Evolutionary conservation across 768 basidiomycete genomes (phyloP).

Genomic region (Amanita muscaria): DNA sequence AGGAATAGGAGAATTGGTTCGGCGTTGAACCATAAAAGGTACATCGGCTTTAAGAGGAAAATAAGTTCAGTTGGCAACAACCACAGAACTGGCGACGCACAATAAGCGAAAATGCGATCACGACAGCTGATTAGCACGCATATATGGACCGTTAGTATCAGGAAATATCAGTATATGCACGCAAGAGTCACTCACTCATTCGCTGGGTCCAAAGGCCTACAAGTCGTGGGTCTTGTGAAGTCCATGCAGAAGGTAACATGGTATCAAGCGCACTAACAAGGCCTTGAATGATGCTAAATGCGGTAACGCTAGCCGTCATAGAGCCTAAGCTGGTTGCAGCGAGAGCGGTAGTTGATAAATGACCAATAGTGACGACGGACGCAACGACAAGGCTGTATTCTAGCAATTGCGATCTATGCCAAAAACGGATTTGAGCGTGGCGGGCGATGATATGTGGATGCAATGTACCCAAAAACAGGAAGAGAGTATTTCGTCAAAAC

Average conservation of each 20-base stretch:
- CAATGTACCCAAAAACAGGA: no score
- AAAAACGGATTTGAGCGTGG: conserved; percentile 41
- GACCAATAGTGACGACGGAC: conserved; percentile 82
- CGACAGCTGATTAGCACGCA: no score
- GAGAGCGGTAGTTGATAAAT: conserved; percentile 81
- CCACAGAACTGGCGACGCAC: conserved; percentile 33
- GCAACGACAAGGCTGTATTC: conserved; percentile 84
- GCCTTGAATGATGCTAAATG: no score
- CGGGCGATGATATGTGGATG: no score
- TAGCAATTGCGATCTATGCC: no score
- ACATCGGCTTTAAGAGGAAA: conserved; percentile 34
- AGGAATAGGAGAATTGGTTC: conserved; percentile 78
- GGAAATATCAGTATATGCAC: not conserved
- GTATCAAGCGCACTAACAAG: no score
- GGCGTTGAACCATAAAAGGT: conserved; percentile 72
- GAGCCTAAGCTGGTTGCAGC: conserved; percentile 84
- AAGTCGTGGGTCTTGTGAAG: no score
- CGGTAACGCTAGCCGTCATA: no score
- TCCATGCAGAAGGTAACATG: no score
- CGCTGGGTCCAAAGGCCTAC: conserved; percentile 89
- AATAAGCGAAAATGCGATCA: conserved; percentile 47
- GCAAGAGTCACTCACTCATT: conserved; percentile 57
- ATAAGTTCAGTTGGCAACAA: conserved; percentile 17
- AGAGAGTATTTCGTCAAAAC: no score
- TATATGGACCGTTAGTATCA: conserved; percentile 3